phyloP scores from a whole-genome alignment of 2,329 filamentous ascomycete species.

The Escovopsis weberi region DNA sequence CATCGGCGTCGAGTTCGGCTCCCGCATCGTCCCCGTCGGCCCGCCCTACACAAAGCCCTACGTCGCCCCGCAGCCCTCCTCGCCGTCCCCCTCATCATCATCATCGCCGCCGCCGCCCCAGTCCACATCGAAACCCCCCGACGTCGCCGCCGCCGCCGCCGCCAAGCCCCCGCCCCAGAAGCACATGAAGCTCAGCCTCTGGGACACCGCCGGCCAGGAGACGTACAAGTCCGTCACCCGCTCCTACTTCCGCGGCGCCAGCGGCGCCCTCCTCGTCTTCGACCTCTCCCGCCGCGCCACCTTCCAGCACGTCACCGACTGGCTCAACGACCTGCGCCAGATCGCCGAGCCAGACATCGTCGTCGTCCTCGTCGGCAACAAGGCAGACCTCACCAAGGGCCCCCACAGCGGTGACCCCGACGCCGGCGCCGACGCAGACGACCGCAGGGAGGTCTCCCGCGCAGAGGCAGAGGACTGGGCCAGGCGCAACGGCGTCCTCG shows the following conservation, averaged over 20 bases:
- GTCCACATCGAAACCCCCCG: too few relatives aligned
- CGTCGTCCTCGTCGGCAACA: constrained; percentile 90
- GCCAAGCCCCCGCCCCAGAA: constrained; percentile 34
- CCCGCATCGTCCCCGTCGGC: constrained; percentile 79
- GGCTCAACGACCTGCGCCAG: constrained; percentile 85
- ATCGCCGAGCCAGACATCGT: constrained; percentile 95
- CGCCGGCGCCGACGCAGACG: constrained; percentile 21
- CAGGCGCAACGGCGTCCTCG: constrained; percentile 65
- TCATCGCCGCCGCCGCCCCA: constrained; percentile 14
- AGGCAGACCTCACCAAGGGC: constrained; percentile 58
- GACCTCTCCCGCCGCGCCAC: constrained; percentile 79
- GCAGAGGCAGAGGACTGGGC: constrained; percentile 89
- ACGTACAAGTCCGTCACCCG: constrained; percentile 94
- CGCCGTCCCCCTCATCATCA: constrained; percentile 9
- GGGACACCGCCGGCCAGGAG: constrained; percentile 95
- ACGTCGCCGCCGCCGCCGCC: too few relatives aligned
- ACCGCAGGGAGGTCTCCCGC: constrained; percentile 63
- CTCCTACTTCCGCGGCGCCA: constrained; percentile 76
- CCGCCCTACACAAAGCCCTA: constrained; percentile 51
- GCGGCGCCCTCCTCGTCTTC: constrained; percentile 69
- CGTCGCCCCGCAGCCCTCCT: constrained; percentile 12
- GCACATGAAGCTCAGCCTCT: constrained; percentile 87
- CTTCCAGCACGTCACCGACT: constrained; percentile 78
- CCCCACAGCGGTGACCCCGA: too few relatives aligned
- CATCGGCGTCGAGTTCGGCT: constrained; percentile 93